A percentile compares a stretch with the other conserved stretches of the same genome.
Evolutionary conservation across 2,329 filamentous ascomycete species (phyloP).

Genomic region (Cytospora chrysosperma): DNA sequence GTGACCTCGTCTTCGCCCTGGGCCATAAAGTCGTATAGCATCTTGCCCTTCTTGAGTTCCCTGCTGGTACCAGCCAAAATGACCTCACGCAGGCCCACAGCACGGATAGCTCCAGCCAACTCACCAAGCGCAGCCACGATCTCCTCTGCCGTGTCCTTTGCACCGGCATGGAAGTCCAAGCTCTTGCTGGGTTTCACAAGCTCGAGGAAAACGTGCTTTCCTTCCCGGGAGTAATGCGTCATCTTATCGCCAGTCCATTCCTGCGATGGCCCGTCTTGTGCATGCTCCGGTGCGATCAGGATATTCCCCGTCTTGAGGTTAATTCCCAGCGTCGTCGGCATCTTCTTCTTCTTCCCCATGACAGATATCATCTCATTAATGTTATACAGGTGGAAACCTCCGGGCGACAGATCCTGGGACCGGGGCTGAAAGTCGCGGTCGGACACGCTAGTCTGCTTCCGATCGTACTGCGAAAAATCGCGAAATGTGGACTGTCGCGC

Average conservation of each 20-base stretch:
- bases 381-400: constrained; percentile 91
- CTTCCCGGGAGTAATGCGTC: constrained; percentile 96
- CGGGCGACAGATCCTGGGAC: constrained; percentile 56
- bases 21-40: constrained; percentile 95
- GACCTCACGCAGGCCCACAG: constrained; percentile 82
- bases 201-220: constrained; percentile 96
- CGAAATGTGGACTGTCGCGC: constrained; percentile 35
- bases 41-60: constrained; percentile 70
- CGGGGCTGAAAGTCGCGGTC: constrained; percentile 31
- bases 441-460: constrained; percentile 28
- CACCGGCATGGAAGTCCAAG: constrained; percentile 93
- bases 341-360: constrained; percentile 96
- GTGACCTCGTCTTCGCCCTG: constrained; percentile 97
- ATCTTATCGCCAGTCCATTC: constrained; percentile 95
- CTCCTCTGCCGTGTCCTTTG: constrained; percentile 93
- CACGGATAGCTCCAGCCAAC: constrained; percentile 78
- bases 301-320: constrained; percentile 87
- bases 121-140: constrained; percentile 88
- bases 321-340: constrained; percentile 95
- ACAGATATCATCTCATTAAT: constrained; percentile 97
- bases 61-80: constrained; percentile 73
- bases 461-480: constrained; percentile 29
- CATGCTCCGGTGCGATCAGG: constrained; percentile 84
- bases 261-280: constrained; percentile 77
- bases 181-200: constrained; percentile 90